Evolutionary conservation across 225 moss, liverwort and hornwort species (phyloP).

Genomic region (Rhytidiadelphus loreus): DNA sequence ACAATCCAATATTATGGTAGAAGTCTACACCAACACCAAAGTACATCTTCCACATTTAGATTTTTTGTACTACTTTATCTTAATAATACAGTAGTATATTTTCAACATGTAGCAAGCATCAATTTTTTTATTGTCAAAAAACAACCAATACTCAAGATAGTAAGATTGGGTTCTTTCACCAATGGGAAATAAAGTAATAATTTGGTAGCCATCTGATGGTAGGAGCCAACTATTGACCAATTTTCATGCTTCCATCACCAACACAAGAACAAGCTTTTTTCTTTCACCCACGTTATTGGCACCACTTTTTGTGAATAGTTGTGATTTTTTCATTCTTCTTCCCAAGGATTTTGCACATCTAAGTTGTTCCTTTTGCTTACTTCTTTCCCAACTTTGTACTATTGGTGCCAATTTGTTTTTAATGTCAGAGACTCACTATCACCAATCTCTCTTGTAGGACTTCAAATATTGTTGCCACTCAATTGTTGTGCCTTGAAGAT

Average conservation of each 20-base stretch:
- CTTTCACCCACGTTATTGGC: not conserved
- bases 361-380: accelerated
- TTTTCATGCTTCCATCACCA: accelerated
- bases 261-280: not conserved
- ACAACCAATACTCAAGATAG: not conserved
- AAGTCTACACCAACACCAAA: not conserved
- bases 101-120: not conserved
- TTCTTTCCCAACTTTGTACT: not conserved
- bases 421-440: accelerated
- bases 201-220: not conserved
- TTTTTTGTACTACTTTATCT: not conserved
- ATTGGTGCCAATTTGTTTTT: not conserved
- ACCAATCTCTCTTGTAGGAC: accelerated
- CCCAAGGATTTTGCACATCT: accelerated
- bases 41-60: not conserved
- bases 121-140: not conserved
- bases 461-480: not conserved
- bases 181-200: not conserved
- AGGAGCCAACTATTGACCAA: accelerated
- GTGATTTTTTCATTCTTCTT: not conserved
- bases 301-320: accelerated
- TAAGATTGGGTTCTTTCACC: accelerated
- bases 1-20: accelerated
- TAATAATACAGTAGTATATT: not conserved
- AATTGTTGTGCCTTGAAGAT: not conserved